Base-by-base conservation (phyloP, 768 basidiomycete species). In the Lactifluus piperatus region DNA sequence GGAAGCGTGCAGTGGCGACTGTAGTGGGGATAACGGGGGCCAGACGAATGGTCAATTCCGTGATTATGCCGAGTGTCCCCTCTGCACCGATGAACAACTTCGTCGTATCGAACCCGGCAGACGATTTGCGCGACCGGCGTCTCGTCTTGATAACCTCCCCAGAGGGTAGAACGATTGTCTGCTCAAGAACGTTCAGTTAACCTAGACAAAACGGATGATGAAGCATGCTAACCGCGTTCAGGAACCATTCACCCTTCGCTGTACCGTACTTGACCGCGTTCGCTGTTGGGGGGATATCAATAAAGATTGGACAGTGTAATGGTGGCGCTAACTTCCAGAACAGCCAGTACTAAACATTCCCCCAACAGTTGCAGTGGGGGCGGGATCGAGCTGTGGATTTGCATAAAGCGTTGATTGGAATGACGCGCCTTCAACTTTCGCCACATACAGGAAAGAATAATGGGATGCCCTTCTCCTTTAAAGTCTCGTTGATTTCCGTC, bases 91-190 rank as follows among this genome's bases (percentile, higher is more conserved):
- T 86, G 71, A 94, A 93, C 6, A 93, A 66, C 58, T 93, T 93
- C 0, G 89, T 92, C 1, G 78, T 72, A 66, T 95, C 93, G 60
- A 88, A 93, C 1, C 94, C 93, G 0, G 92, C 90, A 0, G 91
- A 86, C 0, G 87, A 91, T 68, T 97, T 95, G 34, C 91, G 75
- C 3, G 88, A 78, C 27, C 88, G 76, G 24, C 78, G 74, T 3
- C 92, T 82, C 2, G 94, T 97, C 68, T 94, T 94, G 68, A 97
- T 94, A 13, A 95, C 85, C 68, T 92, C 82, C 1, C 94, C 94
- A 5, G 82, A 84, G 2, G 93, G 90, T 3, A 95, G 81, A 0
- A 97, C 93, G 2, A 94, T 88, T 0, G 91, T 95, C 86, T 93
- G 60, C 16, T 39, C 56, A 52, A 36, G 46, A 14, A 55, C 43